Evolutionary conservation across 306 rosid species (phyloP).

Genomic region (Cajanus cajan): DNA sequence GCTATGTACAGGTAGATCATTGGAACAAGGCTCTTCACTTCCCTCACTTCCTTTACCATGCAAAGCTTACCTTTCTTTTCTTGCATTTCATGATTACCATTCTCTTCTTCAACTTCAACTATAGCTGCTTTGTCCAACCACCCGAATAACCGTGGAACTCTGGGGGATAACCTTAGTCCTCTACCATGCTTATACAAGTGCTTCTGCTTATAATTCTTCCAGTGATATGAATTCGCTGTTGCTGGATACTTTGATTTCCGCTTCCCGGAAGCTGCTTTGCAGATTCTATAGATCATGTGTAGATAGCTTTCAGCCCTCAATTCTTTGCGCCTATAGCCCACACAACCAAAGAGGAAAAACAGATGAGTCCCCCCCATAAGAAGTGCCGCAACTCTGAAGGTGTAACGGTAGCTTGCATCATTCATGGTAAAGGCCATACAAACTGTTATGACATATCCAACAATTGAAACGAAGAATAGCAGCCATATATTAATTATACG

Average conservation of each 20-base stretch:
- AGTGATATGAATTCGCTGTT: not conserved
- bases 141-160: not conserved
- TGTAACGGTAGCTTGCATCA: not conserved
- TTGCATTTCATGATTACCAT: not conserved
- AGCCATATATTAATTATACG: not conserved
- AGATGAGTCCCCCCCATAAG: not conserved
- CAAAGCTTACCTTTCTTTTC: not conserved
- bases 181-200: not conserved
- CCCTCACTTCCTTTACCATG: not conserved
- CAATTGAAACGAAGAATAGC: not conserved
- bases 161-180: not conserved
- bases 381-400: not conserved
- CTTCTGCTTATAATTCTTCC: not conserved
- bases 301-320: not conserved
- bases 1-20: not conserved
- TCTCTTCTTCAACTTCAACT: not conserved
- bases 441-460: not conserved
- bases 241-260: not conserved
- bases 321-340: not conserved
- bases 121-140: conserved; percentile 4
- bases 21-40: not conserved
- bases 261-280: not conserved
- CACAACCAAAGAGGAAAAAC: not conserved
- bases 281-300: not conserved
- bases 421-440: not conserved